phyloP scores from a whole-genome alignment of 805 yeast genomes.

The Saccharomycopsis javanensis region DNA sequence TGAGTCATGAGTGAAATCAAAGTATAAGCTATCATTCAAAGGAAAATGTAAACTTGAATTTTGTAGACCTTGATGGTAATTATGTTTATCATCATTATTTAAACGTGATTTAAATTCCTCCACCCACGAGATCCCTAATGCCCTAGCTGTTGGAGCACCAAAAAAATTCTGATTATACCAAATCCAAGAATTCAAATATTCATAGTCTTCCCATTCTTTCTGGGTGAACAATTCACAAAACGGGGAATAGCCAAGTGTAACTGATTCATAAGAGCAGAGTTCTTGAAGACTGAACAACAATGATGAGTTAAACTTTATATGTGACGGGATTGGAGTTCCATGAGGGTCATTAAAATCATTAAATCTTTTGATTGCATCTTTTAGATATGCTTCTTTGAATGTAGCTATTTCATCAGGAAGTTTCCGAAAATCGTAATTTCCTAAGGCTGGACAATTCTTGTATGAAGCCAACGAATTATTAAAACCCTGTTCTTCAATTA shows the following conservation, averaged over 20 bases:
- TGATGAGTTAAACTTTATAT: conserved; percentile 36
- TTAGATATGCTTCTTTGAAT: conserved; percentile 30
- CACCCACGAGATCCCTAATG: conserved; percentile 53
- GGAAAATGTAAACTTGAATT: conserved; percentile 38
- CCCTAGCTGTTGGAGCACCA: conserved; percentile 48
- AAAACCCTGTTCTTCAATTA: conserved; percentile 20
- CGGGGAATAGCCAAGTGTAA: conserved; percentile 55
- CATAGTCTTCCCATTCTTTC: conserved; percentile 54
- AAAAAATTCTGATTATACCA: conserved; percentile 59
- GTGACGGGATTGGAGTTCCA: conserved; percentile 36
- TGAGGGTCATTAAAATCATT: conserved; percentile 40
- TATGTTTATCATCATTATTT: conserved; percentile 39
- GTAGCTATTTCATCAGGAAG: neutral
- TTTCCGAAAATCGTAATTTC: neutral
- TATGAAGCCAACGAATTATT: conserved; percentile 20
- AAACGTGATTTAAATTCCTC: conserved; percentile 32
- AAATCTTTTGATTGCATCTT: conserved; percentile 46
- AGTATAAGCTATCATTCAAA: conserved; percentile 42
- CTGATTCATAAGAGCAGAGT: conserved; percentile 71
- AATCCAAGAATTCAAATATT: conserved; percentile 50
- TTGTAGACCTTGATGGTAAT: conserved; percentile 32
- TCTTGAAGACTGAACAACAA: conserved; percentile 46
- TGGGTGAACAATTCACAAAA: conserved; percentile 61
- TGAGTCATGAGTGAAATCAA: conserved; percentile 70
- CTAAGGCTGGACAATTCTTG: conserved; percentile 15